phyloP scores from a whole-genome alignment of 257 asterid species.

The Solanum acaule region DNA sequence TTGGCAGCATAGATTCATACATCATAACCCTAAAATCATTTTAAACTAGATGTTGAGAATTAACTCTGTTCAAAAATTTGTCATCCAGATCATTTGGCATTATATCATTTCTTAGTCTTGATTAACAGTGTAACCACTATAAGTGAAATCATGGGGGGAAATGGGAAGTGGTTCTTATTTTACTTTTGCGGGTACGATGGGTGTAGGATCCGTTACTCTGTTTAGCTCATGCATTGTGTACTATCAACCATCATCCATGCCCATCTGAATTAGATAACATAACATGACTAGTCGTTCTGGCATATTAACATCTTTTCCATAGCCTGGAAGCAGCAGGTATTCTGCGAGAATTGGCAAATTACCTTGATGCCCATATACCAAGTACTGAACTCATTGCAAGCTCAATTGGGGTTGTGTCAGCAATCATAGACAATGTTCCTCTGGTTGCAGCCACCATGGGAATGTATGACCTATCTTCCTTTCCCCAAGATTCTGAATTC shows the following conservation, averaged over 20 bases:
- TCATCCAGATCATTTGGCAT: not conserved
- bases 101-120: not conserved
- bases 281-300: not conserved
- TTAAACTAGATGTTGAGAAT: not conserved
- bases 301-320: not conserved
- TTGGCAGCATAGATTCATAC: not conserved
- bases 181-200: not conserved
- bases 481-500: conserved; percentile 86
- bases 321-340: conserved; percentile 97
- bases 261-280: not conserved
- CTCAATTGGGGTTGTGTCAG: conserved; percentile 87
- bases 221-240: not conserved
- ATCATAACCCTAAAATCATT: not conserved
- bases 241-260: not conserved
- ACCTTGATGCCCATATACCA: conserved; percentile 75
- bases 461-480: conserved; percentile 79
- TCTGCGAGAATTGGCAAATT: conserved; percentile 82
- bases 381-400: conserved; percentile 73
- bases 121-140: not conserved
- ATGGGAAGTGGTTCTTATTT: not conserved
- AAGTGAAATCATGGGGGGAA: not conserved
- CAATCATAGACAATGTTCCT: conserved; percentile 90
- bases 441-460: conserved; percentile 98
- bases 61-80: not conserved
- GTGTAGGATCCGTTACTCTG: not conserved